Evolutionary conservation across 2,329 filamentous ascomycete species (phyloP).

Genomic region (Seiridium unicorne): DNA sequence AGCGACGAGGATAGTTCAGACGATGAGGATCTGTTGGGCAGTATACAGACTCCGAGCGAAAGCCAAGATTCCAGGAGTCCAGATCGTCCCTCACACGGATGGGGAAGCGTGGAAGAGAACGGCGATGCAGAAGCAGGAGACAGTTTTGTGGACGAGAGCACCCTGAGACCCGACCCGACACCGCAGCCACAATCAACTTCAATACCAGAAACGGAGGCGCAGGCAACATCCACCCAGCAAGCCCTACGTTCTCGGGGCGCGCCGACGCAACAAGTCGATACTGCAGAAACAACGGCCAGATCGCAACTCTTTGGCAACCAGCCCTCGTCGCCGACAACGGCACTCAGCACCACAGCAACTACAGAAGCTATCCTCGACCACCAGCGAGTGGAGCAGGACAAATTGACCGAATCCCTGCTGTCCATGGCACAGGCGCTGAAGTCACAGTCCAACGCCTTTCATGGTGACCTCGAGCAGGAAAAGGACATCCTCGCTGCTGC

Average conservation of each 20-base stretch:
- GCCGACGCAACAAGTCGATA: conserved; percentile 4
- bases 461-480: conserved; percentile 66
- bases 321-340: conserved; percentile 29
- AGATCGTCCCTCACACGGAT: conserved; percentile 5
- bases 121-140: conserved; percentile 9
- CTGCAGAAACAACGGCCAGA: conserved; percentile 24
- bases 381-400: conserved; percentile 79
- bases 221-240: conserved; percentile 27
- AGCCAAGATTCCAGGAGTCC: conserved; percentile 40
- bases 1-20: conserved; percentile 33
- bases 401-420: conserved; percentile 77
- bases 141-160: conserved; percentile 6
- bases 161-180: not conserved
- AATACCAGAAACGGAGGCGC: not conserved
- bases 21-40: conserved; percentile 54
- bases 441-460: conserved; percentile 69
- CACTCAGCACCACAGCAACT: conserved; percentile 44
- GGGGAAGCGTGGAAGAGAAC: not conserved
- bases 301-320: conserved; percentile 43
- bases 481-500: conserved; percentile 72
- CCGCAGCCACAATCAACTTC: not conserved
- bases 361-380: conserved; percentile 73
- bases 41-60: conserved; percentile 53
- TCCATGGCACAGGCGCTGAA: conserved; percentile 78
- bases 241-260: conserved; percentile 18